Conservation (phyloP, 2,329 filamentous ascomycete species). For the Diplocarpon rosae region DNA sequence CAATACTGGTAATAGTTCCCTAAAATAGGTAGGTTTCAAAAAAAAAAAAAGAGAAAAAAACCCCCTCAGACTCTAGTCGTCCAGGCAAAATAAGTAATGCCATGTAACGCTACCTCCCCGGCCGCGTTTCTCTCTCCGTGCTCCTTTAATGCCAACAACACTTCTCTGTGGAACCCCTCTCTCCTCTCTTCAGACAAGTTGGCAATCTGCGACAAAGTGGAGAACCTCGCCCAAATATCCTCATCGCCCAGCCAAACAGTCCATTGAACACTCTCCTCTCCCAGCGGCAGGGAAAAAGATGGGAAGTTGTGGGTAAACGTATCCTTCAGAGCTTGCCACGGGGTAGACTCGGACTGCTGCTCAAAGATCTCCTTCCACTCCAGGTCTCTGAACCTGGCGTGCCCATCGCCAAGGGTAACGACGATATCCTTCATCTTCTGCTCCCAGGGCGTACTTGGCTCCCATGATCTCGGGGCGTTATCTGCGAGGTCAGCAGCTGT, state of each 20-base stretch:
- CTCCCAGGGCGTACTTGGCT: constrained; percentile 49
- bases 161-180: constrained; percentile 36
- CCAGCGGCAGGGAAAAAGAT: constrained; percentile 50
- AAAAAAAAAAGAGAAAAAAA: too few relatives aligned
- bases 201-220: constrained; percentile 58
- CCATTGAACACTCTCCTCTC: constrained; percentile 42
- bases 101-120: constrained; percentile 54
- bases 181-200: constrained; percentile 40
- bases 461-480: constrained; percentile 49
- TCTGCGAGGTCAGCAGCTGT: constrained; percentile 32
- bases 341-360: constrained; percentile 41
- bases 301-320: constrained; percentile 32
- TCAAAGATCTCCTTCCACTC: constrained; percentile 57
- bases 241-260: constrained; percentile 47
- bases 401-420: constrained; percentile 42
- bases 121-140: constrained; percentile 46
- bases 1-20: too few relatives aligned
- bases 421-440: constrained; percentile 48
- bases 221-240: constrained; percentile 51
- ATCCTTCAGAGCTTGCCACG: constrained; percentile 38
- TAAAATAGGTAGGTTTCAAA: too few relatives aligned
- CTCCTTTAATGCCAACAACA: constrained; percentile 42
- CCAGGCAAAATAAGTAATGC: constrained; percentile 53
- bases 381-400: constrained; percentile 53
- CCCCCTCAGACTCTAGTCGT: constrained; percentile 34